phyloP scores from a whole-genome alignment of 2,329 filamentous ascomycete species.

The Chalara sp. region DNA sequence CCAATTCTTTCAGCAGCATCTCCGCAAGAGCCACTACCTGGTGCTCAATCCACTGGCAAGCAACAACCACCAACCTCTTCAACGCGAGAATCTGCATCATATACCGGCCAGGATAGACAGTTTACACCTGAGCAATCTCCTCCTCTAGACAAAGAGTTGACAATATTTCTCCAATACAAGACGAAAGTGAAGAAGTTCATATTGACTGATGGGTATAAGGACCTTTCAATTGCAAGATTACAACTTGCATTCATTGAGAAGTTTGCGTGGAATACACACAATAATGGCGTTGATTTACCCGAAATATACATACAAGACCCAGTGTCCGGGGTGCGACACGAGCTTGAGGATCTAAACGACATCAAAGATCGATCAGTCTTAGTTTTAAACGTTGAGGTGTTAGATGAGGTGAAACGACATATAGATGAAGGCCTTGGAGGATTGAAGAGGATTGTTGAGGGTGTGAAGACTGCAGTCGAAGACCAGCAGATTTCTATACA shows the following conservation, averaged over 20 bases:
- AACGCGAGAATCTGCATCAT: constrained; percentile 1
- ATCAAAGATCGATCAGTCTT: constrained; percentile 93
- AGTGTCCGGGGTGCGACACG: constrained; percentile 91
- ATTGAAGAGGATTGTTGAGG: constrained; percentile 76
- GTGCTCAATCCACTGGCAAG: constrained; percentile 7
- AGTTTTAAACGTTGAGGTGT: constrained; percentile 85
- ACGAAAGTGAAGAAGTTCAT: constrained; percentile 96
- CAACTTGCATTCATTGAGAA: constrained; percentile 98
- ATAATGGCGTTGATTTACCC: constrained; percentile 84
- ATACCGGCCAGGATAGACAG: constrained; percentile 37
- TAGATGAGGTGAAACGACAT: constrained; percentile 94
- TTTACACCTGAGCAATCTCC: constrained; percentile 60
- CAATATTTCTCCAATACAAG: constrained; percentile 92
- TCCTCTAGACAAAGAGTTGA: constrained; percentile 75
- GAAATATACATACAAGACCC: constrained; percentile 98
- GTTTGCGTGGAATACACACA: constrained; percentile 97
- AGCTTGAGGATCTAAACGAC: constrained; percentile 86
- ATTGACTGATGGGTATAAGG: constrained; percentile 73
- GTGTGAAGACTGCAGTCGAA: constrained; percentile 75
- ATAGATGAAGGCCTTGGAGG: constrained; percentile 86
- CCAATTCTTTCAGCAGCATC: constrained; percentile 31
- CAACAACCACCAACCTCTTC: constrained; percentile 8
- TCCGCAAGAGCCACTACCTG: constrained; percentile 4
- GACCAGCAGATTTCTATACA: constrained; percentile 79
- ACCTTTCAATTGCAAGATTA: constrained; percentile 78